phyloP scores from a whole-genome alignment of 306 rosid genomes.

The Cucumis cinereus region DNA sequence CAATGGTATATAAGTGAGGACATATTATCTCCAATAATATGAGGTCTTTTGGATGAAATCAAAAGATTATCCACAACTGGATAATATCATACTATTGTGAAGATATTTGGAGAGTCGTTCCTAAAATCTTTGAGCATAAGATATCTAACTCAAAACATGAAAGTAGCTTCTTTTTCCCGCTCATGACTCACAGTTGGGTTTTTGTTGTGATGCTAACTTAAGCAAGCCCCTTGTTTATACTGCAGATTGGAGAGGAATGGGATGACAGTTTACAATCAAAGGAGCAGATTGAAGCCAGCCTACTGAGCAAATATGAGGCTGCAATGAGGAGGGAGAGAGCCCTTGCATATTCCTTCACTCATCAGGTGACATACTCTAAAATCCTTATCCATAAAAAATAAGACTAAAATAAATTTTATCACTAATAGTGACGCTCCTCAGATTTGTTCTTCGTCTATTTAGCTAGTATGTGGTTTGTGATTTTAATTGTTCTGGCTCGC shows the following conservation, averaged over 20 bases:
- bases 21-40: too few species aligned
- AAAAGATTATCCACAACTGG: too few species aligned
- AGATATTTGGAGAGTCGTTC: too few species aligned
- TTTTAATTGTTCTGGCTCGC: background rate
- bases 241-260: slow-evolving; percentile 96
- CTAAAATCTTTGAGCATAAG: background rate
- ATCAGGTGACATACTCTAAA: slow-evolving; percentile 53
- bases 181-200: background rate
- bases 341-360: slow-evolving; percentile 88
- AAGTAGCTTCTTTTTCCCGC: background rate
- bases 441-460: background rate
- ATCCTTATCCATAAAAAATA: background rate
- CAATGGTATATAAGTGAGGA: too few species aligned
- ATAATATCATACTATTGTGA: too few species aligned
- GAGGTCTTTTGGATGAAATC: too few species aligned
- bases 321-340: slow-evolving; percentile 92
- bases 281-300: slow-evolving; percentile 84
- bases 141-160: background rate
- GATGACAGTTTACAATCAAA: slow-evolving; percentile 91
- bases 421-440: background rate
- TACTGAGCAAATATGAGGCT: slow-evolving; percentile 82
- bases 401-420: background rate
- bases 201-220: background rate
- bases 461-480: background rate
- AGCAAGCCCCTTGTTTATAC: background rate